phyloP scores from a whole-genome alignment of 148 eudicot genomes.

The Hydrangea macrophylla region DNA sequence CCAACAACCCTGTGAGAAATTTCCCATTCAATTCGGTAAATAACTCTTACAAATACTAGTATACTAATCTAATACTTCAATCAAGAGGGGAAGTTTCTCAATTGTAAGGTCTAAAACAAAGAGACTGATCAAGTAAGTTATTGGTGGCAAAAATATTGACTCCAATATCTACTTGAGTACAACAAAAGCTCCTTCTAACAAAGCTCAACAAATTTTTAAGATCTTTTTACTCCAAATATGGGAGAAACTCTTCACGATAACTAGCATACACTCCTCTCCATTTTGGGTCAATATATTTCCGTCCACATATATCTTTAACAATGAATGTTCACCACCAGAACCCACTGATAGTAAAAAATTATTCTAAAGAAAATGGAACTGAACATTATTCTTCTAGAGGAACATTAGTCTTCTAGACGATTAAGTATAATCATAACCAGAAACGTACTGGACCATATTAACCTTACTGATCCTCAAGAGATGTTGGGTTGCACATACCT shows the following conservation, averaged over 20 bases:
- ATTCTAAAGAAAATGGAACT: background rate
- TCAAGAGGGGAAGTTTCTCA: background rate
- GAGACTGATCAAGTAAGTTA: background rate
- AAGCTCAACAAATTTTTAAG: background rate
- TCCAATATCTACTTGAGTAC: background rate
- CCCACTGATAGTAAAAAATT: background rate
- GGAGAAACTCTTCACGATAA: background rate
- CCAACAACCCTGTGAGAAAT: constrained; percentile 50
- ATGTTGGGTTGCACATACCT: constrained; percentile 33
- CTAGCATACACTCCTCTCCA: background rate
- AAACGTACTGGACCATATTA: background rate
- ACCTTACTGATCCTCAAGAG: background rate
- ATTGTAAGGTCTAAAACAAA: no score
- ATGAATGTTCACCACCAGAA: background rate
- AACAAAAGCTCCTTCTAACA: background rate
- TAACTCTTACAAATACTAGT: background rate
- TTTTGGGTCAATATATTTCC: background rate
- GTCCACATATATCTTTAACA: background rate
- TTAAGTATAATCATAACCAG: background rate
- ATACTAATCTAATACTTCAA: background rate
- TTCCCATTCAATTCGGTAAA: background rate
- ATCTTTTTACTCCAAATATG: background rate
- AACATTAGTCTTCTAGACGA: no score
- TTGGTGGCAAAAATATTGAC: background rate
- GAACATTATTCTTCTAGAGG: background rate